These are phyloP conservation scores for Quercus dentata DNA, from an alignment of 306 rosid genomes.

Conservation along the genomic window DNA sequence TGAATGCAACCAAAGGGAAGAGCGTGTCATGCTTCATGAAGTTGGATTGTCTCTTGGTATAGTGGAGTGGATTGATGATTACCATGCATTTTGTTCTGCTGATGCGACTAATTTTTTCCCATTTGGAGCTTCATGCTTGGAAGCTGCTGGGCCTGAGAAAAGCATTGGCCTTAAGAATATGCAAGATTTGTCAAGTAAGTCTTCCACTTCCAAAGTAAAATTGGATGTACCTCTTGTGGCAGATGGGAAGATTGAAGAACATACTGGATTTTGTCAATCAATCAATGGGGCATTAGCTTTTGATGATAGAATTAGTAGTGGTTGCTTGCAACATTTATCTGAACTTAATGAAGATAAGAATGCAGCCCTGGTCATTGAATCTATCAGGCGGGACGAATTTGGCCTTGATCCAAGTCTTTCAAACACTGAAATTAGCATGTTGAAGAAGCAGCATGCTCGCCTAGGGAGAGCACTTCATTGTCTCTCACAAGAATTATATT, in stretches of 20 bases:
- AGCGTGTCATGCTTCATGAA: conserved; percentile 86
- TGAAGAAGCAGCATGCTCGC: conserved; percentile 97
- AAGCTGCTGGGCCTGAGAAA: conserved; percentile 26
- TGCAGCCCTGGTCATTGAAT: conserved; percentile 66
- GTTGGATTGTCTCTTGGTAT: conserved; percentile 77
- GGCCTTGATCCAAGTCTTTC: conserved; percentile 79
- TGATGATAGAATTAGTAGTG: conserved; percentile 21
- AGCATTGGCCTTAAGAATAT: conserved; percentile 22
- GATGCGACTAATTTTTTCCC: conserved; percentile 18
- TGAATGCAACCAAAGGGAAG: conserved; percentile 59
- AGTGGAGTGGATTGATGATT: conserved; percentile 77
- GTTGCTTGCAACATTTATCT: conserved; percentile 24
- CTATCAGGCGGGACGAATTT: conserved; percentile 88
- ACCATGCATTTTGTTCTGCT: conserved; percentile 42
- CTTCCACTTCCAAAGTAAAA: conserved; percentile 37
- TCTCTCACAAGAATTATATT: conserved; percentile 93
- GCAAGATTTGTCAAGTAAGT: conserved; percentile 30
- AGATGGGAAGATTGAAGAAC: conserved; percentile 19
- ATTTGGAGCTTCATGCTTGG: conserved; percentile 31
- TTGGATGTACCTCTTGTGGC: conserved; percentile 18
- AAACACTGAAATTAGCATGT: conserved; percentile 54
- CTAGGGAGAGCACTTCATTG: conserved; percentile 97
- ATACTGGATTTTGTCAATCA: conserved; percentile 16
- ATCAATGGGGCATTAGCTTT: conserved; percentile 25
- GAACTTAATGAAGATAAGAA: conserved; percentile 40